Conservation (phyloP, 805 yeast genomes). For the Candida pseudofarinosa region DNA sequence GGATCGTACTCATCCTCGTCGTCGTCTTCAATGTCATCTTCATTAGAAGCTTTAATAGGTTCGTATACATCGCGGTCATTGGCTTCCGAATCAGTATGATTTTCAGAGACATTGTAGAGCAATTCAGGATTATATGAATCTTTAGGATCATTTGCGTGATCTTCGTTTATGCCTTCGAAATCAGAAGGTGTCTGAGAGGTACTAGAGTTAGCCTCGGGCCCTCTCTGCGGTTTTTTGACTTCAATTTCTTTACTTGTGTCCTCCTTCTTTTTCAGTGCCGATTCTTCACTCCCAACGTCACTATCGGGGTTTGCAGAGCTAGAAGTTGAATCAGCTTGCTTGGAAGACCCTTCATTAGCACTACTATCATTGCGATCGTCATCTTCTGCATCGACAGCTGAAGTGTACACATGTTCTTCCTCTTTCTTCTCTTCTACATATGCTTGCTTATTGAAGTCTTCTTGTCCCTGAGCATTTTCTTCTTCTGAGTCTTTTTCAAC, state of each 20-base stretch:
- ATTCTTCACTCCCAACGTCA: background rate
- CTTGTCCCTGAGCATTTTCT: too few species aligned
- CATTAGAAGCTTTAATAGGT: slow-evolving; percentile 4
- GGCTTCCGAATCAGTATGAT: background rate
- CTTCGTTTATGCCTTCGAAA: background rate
- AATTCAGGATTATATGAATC: background rate
- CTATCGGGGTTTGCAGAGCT: background rate
- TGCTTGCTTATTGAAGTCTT: background rate
- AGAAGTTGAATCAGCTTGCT: background rate
- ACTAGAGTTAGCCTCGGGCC: background rate
- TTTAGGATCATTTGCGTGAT: background rate
- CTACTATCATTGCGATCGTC: background rate
- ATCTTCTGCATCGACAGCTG: background rate
- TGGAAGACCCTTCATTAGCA: background rate
- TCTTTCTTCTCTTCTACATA: background rate
- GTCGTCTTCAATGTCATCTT: slow-evolving; percentile 11
- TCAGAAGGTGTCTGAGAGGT: background rate
- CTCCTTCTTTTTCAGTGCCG: background rate
- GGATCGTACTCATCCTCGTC: slow-evolving; percentile 30
- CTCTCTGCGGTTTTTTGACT: background rate
- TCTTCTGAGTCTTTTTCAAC: too few species aligned
- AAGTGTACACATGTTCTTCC: background rate
- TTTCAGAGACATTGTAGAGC: background rate
- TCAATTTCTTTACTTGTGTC: background rate
- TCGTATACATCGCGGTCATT: slow-evolving; percentile 8